Conservation (phyloP, 2,329 filamentous ascomycete species). For the Ophiosphaerella herpotricha region DNA sequence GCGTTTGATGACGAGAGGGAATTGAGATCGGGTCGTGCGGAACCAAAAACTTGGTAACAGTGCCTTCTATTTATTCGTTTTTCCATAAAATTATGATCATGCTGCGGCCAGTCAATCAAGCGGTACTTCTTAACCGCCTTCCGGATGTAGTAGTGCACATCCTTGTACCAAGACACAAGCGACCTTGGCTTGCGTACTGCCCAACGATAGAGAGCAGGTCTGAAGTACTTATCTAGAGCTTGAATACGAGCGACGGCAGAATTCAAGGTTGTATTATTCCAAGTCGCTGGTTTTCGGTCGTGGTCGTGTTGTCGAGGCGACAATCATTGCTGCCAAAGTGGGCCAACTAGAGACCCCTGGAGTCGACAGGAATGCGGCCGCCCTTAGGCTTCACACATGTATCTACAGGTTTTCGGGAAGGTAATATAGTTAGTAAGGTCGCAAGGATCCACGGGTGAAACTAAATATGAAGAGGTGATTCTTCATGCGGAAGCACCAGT, state of each 20-base stretch:
- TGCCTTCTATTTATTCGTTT: slow-evolving; percentile 11
- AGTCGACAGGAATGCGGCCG: no score
- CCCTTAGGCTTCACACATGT: no score
- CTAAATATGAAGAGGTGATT: no score
- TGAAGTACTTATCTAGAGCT: slow-evolving; percentile 21
- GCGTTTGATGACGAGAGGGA: slow-evolving; percentile 3
- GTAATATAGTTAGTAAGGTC: no score
- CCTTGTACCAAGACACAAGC: slow-evolving; percentile 18
- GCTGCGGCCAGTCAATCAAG: not conserved
- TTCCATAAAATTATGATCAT: not conserved
- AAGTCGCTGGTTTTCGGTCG: slow-evolving; percentile 12
- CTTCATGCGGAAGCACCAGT: no score
- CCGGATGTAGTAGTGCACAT: slow-evolving; percentile 13
- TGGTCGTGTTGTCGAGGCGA: not conserved
- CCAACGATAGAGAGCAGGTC: slow-evolving; percentile 25
- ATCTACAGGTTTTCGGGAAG: no score
- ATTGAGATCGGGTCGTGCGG: slow-evolving; percentile 8
- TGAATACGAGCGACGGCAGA: slow-evolving; percentile 1
- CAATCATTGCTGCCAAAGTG: not conserved
- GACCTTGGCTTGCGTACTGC: slow-evolving; percentile 19
- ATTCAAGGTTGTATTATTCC: slow-evolving; percentile 1
- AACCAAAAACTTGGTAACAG: not conserved
- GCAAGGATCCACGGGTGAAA: no score
- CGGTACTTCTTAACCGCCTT: slow-evolving; percentile 11
- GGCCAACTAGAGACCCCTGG: no score